Evolutionary conservation across 208 protist species (phyloP).

Genomic region (Acanthamoeba polyphaga): DNA sequence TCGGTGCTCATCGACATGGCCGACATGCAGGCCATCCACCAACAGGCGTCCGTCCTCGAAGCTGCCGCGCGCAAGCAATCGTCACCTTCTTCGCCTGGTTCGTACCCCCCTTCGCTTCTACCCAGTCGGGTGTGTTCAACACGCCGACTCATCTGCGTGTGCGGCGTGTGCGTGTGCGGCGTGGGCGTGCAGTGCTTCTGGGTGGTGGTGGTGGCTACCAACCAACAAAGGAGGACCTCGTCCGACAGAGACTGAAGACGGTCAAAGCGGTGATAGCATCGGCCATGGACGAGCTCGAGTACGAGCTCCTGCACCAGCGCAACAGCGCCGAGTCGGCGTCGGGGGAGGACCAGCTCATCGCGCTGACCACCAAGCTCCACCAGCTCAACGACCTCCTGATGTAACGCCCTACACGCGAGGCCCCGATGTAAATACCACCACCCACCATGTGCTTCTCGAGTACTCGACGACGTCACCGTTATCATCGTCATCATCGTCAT

Average conservation of each 20-base stretch:
- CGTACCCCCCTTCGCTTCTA: not conserved
- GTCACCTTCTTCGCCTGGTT: not conserved
- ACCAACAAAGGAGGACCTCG: not conserved
- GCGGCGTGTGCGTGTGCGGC: not conserved
- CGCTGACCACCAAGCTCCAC: not conserved
- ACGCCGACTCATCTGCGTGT: not conserved
- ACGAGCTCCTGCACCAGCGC: constrained; percentile 7
- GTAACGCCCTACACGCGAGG: too few species aligned
- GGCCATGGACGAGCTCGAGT: constrained; percentile 17
- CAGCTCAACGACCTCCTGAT: not conserved
- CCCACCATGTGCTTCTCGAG: too few species aligned
- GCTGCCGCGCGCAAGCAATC: not conserved
- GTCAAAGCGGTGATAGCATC: constrained; percentile 38
- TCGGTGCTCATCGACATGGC: constrained; percentile 42
- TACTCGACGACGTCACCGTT: too few species aligned
- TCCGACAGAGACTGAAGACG: constrained; percentile 14
- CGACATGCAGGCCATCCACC: not conserved
- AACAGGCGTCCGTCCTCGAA: not conserved
- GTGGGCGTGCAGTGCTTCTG: not conserved
- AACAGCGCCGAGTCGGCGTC: not conserved
- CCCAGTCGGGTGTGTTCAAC: not conserved
- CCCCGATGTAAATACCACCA: too few species aligned
- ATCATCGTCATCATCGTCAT: too few species aligned
- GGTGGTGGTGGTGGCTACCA: not conserved
- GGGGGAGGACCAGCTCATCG: not conserved